Conservation (phyloP, 2,329 filamentous ascomycete species). For the Colletotrichum agaves region DNA sequence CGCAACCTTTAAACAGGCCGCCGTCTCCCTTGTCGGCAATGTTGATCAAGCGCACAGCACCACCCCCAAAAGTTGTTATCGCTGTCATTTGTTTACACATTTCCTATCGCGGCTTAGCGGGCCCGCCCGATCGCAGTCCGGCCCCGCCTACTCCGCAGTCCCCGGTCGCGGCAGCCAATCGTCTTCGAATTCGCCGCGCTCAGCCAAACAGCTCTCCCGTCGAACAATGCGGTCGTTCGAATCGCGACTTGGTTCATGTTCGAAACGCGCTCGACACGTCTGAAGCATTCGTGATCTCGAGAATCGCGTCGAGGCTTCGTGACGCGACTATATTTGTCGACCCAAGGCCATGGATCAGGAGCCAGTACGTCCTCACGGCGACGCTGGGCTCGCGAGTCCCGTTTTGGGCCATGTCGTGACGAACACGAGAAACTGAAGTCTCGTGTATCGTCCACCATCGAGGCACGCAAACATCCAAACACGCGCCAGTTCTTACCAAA, state of each 20-base stretch:
- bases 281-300: background rate
- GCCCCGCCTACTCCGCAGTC: constrained; percentile 24
- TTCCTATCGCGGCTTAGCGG: constrained; percentile 53
- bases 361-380: background rate
- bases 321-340: constrained; percentile 28
- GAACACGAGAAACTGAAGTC: background rate
- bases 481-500: no score
- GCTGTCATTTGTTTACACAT: constrained; percentile 57
- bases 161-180: constrained; percentile 26
- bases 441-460: background rate
- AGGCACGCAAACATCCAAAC: no score
- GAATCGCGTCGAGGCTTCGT: background rate
- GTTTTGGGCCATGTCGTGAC: background rate
- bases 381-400: background rate
- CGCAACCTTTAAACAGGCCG: constrained; percentile 4
- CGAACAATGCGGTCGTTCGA: background rate
- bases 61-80: constrained; percentile 33
- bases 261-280: background rate
- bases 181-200: constrained; percentile 13
- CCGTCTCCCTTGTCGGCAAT: constrained; percentile 7
- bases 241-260: background rate
- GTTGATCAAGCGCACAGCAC: background rate
- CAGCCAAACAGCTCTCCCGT: constrained; percentile 17
- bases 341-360: background rate
- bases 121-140: background rate